These are phyloP conservation scores for Phragmites australis DNA, from an alignment of 176 grass and related monocot species.

Conservation along the genomic window DNA sequence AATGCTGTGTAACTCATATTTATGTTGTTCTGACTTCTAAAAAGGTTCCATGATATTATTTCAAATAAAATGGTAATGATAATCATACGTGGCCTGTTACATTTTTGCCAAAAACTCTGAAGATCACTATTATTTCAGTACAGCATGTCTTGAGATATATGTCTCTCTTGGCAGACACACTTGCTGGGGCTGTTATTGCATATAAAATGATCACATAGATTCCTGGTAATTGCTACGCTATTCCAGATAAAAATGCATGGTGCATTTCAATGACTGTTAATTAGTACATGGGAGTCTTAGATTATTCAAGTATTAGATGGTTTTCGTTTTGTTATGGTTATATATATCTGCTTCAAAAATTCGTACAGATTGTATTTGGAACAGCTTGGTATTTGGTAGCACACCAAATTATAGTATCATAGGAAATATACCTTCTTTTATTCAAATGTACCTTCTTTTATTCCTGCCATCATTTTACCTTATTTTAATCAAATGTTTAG, in stretches of 20 bases:
- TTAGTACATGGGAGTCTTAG: not conserved
- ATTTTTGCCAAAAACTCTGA: not conserved
- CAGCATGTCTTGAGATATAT: not conserved
- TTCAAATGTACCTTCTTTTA: no score
- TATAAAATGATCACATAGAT: slow-evolving; percentile 4
- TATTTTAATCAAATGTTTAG: no score
- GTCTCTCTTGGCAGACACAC: not conserved
- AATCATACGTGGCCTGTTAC: not conserved
- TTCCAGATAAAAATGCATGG: not conserved
- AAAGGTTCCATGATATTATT: not conserved
- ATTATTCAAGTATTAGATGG: not conserved
- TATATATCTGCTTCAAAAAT: slow-evolving; percentile 3
- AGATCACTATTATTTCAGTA: not conserved
- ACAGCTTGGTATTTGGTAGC: not conserved
- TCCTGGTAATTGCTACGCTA: not conserved
- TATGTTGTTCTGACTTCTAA: not conserved
- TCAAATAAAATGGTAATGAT: not conserved
- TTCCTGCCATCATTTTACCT: no score
- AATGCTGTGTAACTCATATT: not conserved
- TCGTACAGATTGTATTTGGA: slow-evolving; percentile 10
- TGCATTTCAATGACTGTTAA: slow-evolving; percentile 18
- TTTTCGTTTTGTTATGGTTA: not conserved
- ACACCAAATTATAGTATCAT: not conserved
- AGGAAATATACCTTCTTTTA: not conserved
- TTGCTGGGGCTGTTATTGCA: not conserved